phyloP scores from a whole-genome alignment of 352 stramenopile genomes.

The Phytophthora palmivora region DNA sequence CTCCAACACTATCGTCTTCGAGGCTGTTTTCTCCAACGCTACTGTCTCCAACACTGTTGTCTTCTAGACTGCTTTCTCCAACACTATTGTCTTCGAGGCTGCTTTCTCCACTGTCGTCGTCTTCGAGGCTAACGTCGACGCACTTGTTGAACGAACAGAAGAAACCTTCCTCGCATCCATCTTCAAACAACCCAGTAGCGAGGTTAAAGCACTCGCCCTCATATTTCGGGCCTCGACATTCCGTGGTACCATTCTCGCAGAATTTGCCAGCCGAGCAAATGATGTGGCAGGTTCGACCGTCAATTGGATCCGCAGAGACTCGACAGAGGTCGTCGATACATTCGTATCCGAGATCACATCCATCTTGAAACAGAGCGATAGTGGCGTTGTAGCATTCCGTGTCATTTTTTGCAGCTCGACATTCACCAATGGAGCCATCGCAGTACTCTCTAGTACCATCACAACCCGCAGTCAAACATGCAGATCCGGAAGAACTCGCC shows the following conservation, averaged over 20 bases:
- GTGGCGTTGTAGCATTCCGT: slow-evolving; percentile 43
- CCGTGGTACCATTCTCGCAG: slow-evolving; percentile 28
- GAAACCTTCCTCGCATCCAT: slow-evolving; percentile 30
- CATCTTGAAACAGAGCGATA: slow-evolving; percentile 36
- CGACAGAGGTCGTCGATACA: slow-evolving; percentile 42
- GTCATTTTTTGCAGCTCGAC: slow-evolving; percentile 23
- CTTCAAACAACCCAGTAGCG: slow-evolving; percentile 25
- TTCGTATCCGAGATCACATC: slow-evolving; percentile 33
- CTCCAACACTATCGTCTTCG: no score
- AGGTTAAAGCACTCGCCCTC: slow-evolving; percentile 51
- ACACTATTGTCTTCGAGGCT: no score
- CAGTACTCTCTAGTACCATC: slow-evolving; percentile 40
- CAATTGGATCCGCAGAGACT: slow-evolving; percentile 14
- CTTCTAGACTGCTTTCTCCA: no score
- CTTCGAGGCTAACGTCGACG: slow-evolving; percentile 25
- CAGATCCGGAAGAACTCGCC: neutral
- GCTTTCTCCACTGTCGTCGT: neutral
- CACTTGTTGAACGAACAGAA: slow-evolving; percentile 40
- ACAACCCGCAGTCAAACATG: slow-evolving; percentile 32
- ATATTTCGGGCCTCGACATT: slow-evolving; percentile 28
- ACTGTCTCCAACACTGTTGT: no score
- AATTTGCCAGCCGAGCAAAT: slow-evolving; percentile 27
- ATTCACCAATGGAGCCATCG: slow-evolving; percentile 29
- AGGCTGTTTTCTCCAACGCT: no score
- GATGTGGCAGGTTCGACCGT: slow-evolving; percentile 15